These are phyloP conservation scores for Phytopythium chamaehyphon DNA, from an alignment of 352 stramenopile species.

Conservation along the genomic window DNA sequence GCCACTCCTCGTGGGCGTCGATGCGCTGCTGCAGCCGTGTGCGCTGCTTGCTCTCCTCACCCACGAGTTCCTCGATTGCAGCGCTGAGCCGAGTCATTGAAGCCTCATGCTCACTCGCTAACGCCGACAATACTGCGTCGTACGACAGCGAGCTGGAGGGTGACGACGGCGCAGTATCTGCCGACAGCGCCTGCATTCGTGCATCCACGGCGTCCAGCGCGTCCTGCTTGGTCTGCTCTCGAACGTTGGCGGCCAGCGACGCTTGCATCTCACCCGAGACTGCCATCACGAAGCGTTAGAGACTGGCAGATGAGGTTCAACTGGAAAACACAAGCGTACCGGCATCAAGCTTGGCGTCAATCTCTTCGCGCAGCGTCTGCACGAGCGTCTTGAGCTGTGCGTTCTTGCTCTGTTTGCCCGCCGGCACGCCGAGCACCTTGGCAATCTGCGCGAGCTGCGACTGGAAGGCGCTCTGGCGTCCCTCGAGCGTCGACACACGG, in stretches of 20 bases:
- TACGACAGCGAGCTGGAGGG: constrained; percentile 26
- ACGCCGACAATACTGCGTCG: constrained; percentile 44
- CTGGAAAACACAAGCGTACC: constrained; percentile 2
- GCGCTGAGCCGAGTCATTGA: constrained; percentile 55
- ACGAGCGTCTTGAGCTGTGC: constrained; percentile 65
- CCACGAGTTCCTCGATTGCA: constrained; percentile 65
- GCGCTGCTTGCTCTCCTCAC: constrained; percentile 65
- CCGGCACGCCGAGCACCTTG: constrained; percentile 50
- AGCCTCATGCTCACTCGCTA: constrained; percentile 67
- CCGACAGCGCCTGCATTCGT: constrained; percentile 10
- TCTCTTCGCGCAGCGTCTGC: constrained; percentile 17
- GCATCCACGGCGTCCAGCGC: constrained; percentile 1
- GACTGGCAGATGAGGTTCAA: not conserved
- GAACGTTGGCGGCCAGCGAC: constrained; percentile 11
- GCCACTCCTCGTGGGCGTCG: constrained; percentile 63
- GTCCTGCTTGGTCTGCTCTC: constrained; percentile 12
- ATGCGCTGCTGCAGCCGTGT: constrained; percentile 54
- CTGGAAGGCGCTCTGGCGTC: constrained; percentile 65
- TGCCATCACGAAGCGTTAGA: not conserved
- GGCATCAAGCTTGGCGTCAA: constrained; percentile 16
- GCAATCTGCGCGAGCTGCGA: constrained; percentile 68
- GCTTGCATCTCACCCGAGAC: constrained; percentile 14
- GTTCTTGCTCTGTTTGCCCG: constrained; percentile 63
- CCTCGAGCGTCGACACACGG: constrained; percentile 64
- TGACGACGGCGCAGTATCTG: constrained; percentile 9